Conservation (phyloP, 2,329 filamentous ascomycete species). For the Monosporascus sp. region DNA sequence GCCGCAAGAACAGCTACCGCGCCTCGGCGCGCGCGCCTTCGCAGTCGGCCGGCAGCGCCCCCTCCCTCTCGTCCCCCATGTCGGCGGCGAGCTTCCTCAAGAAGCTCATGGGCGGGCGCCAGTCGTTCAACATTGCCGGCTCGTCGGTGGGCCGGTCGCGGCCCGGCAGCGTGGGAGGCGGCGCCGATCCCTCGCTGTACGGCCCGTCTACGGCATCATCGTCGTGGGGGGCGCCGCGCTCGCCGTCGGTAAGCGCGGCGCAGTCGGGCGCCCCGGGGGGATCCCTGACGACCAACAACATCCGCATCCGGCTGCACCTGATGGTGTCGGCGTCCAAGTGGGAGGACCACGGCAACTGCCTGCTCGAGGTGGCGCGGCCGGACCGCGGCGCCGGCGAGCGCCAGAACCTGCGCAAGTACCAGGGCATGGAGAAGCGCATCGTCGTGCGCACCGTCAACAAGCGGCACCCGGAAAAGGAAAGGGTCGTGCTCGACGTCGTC, state of each 20-base stretch:
- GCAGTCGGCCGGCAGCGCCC: constrained; percentile 63
- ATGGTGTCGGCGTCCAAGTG: constrained; percentile 74
- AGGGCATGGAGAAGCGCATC: constrained; percentile 78
- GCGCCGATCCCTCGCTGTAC: constrained; percentile 55
- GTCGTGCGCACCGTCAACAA: constrained; percentile 69
- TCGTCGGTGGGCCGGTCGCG: constrained; percentile 62
- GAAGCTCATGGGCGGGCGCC: constrained; percentile 64
- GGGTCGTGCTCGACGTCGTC: constrained; percentile 74
- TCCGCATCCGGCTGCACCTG: constrained; percentile 81
- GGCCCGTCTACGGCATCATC: constrained; percentile 46
- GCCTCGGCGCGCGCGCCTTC: constrained; percentile 56
- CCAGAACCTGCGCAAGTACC: constrained; percentile 53
- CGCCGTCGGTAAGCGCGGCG: constrained; percentile 52
- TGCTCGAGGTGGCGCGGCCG: constrained; percentile 76
- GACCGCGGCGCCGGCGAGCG: constrained; percentile 46
- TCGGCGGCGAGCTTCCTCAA: constrained; percentile 74
- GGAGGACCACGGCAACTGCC: constrained; percentile 84
- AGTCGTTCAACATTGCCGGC: constrained; percentile 74
- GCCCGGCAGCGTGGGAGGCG: constrained; percentile 41
- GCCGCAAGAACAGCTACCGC: constrained; percentile 60
- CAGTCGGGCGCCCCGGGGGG: constrained; percentile 39
- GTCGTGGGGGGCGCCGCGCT: constrained; percentile 48
- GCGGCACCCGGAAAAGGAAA: constrained; percentile 48
- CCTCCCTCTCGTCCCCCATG: constrained; percentile 51
- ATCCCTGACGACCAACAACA: constrained; percentile 66